Conservation (phyloP, 176 grass and related monocot genomes). For the Lolium perenne region DNA sequence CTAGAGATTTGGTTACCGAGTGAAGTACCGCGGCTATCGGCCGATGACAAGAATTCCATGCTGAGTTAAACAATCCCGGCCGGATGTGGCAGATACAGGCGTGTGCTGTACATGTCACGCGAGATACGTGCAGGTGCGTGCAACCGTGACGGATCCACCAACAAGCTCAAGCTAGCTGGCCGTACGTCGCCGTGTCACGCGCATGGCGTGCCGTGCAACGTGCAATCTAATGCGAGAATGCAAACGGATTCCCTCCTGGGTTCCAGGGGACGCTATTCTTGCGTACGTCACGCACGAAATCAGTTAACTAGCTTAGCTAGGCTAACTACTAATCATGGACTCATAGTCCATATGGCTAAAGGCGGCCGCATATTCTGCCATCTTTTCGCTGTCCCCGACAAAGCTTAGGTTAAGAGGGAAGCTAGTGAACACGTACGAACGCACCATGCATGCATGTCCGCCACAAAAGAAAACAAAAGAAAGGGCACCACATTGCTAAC, state of each 20-base stretch:
- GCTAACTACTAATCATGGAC: neutral
- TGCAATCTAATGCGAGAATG: neutral
- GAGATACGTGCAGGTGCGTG: neutral
- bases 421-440: neutral
- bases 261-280: slow-evolving; percentile 8
- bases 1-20: no score
- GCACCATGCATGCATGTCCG: neutral
- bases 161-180: neutral
- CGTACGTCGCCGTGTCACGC: slow-evolving; percentile 8
- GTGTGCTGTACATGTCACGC: slow-evolving; percentile 30
- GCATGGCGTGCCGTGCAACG: neutral
- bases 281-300: neutral
- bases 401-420: neutral
- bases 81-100: no score
- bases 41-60: no score
- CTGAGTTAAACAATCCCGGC: no score
- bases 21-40: no score
- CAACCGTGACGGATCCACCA: neutral
- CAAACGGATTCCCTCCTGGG: slow-evolving; percentile 31
- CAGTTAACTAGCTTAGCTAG: neutral
- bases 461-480: neutral
- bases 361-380: slow-evolving; percentile 29
- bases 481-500: neutral
- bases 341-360: neutral
- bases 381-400: slow-evolving; percentile 16